Base-by-base conservation (phyloP, 148 eudicot species). In the Selenicereus undatus region DNA sequence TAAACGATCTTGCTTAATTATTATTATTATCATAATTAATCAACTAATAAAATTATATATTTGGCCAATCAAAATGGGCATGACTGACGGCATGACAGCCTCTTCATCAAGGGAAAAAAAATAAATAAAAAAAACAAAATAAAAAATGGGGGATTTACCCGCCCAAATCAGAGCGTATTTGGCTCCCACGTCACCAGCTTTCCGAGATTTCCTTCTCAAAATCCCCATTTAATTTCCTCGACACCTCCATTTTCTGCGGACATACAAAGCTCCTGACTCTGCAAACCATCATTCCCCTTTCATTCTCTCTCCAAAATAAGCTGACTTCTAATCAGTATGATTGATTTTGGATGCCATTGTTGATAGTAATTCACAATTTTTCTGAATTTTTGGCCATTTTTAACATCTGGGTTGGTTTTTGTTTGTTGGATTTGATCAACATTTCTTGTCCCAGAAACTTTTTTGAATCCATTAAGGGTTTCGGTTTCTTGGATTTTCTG, bases 181-280 rank as follows among this genome's bases (percentile, higher is more conserved):
- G 83, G 80, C 1, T 71, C 77, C 69, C 83, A 84, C 83, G 83
- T 76, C 74, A 76, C 24, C 45, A 24, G 21, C 39, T 32, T 62
- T 39, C 21, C 7, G 30, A 64, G 66, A 17, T 24, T 54, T 73
- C 66, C 69, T 45, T 58, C 24, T 52, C 62, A 18, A 56, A 35
- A 73, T 16, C 52, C 10, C 52, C 52, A 0, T 48, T 48, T 12
- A 10, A 39, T 12, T 48, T 48, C 52, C 52, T 21, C 27, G 18
- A 74, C 74, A 11, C 73, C 52, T 35, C 88, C 89, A 80, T 78
- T 73, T 78, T 76, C 73, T 73, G 1, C 82, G 89, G 85, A 75
- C 22, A 65, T 78, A 80, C 77, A 71, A 39, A 72, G 9, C 62
- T 12, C 80, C 79, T 11, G 0, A 21, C 71, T 74, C 62, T 76